Base-by-base conservation (phyloP, 768 basidiomycete genomes). In the Termitomyces bulborhizus region DNA sequence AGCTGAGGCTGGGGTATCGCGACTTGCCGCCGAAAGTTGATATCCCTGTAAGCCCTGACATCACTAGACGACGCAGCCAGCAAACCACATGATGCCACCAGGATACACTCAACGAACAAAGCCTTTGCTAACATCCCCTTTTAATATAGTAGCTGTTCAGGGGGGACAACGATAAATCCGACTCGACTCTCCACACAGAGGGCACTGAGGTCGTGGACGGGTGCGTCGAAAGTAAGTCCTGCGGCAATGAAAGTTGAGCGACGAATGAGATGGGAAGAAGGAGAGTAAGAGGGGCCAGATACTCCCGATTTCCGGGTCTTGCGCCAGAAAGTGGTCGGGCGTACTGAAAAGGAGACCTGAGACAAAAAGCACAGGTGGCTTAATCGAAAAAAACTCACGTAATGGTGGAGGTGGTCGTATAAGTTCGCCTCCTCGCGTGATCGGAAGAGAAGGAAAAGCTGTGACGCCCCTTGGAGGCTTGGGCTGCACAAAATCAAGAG, bases 261-360 rank as follows among this genome's bases (percentile, higher is more conserved):
- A 39, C 90, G 86, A 46, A 90, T 77, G 55, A 88, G 80, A 65
- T 88, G 83, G 0, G 81, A 81, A 0, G 86, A 79, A 0, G 88
- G 88, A 6, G 89, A 87, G 65, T 88, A 90, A 0, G 81, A 84
- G 6, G 86, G 79, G 4, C 76, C 79, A 45, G 85, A 77, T 1
- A 90, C 86, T 15, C 87, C 89, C 18, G 86, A 88, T 13, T 84
- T 81, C 31, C 71, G 77, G 1, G 85, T 88, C 59, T 82, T 84
- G 32, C 86, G 77, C 89, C 89, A 91, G 66, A 91, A 90, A 0
- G 89, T 86, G 6, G 82, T 87, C 0, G 89, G 88, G n/a, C 89
- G 85, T 36, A 89, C 88, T 90, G 57, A 13, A 34, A 45, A 40
- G 37, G 56, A 26, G 55, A 54, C 37, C 41, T 47, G 7, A 47